A percentile compares a stretch with the other conserved stretches of the same genome.
Evolutionary conservation across 2,329 filamentous ascomycete species (phyloP).

Genomic region (Fusarium bulbicola): DNA sequence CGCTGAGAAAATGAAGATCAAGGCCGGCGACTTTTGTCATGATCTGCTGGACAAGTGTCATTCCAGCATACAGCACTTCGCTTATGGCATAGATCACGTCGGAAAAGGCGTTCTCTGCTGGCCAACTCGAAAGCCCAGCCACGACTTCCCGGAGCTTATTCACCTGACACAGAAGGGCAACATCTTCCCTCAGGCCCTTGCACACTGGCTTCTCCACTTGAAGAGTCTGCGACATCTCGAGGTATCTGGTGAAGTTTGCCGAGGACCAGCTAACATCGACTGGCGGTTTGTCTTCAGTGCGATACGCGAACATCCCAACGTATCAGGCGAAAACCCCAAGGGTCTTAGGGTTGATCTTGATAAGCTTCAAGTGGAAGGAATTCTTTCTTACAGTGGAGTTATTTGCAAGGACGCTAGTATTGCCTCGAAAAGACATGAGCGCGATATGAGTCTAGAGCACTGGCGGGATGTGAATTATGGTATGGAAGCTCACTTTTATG

Average conservation of each 20-base stretch:
- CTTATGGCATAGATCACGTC: background rate
- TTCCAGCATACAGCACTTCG: background rate
- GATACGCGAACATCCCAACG: background rate
- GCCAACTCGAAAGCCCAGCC: background rate
- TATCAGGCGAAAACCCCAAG: background rate
- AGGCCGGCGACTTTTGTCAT: background rate
- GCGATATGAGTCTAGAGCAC: background rate
- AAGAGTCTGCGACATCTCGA: background rate
- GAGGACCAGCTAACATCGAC: background rate
- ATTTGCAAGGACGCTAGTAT: background rate
- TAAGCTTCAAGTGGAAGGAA: fast-evolving
- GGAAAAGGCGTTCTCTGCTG: background rate
- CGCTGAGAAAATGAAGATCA: background rate
- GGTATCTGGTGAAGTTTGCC: background rate
- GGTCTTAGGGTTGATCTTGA: background rate
- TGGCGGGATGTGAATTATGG: background rate
- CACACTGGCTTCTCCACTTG: background rate
- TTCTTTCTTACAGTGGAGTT: background rate
- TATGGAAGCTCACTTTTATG: background rate
- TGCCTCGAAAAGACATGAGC: background rate
- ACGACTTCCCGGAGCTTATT: background rate
- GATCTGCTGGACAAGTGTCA: background rate
- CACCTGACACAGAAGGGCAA: background rate
- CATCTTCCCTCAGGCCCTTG: background rate
- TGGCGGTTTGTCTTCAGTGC: background rate